phyloP scores from a whole-genome alignment of 1,284 basidiomycete genomes.

The Hemileia vastatrix region DNA sequence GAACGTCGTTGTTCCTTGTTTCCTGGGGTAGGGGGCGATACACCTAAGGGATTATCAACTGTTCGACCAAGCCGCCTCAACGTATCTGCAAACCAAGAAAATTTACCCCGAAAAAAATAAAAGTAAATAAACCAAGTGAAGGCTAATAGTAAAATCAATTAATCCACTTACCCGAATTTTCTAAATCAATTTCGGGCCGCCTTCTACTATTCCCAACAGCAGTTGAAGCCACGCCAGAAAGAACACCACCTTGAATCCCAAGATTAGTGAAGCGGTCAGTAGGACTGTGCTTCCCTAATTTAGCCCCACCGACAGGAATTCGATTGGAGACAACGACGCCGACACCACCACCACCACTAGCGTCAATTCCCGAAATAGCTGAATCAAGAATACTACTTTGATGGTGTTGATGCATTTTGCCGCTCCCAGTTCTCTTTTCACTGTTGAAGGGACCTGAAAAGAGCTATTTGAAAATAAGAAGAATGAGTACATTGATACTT shows the following conservation, averaged over 20 bases:
- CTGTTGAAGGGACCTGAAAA: constrained; percentile 19
- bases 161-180: constrained; percentile 10
- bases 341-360: not conserved
- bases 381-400: not conserved
- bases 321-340: constrained; percentile 2
- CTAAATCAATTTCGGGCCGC: constrained; percentile 7
- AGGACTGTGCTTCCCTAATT: constrained; percentile 17
- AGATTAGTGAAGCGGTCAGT: constrained; percentile 16
- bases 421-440: constrained; percentile 7
- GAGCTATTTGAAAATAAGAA: constrained; percentile 7
- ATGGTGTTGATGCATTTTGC: constrained; percentile 15
- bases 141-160: too few species aligned
- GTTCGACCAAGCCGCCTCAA: constrained; percentile 8
- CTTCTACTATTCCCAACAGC: constrained; percentile 5
- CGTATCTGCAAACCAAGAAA: too few species aligned
- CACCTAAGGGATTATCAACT: constrained; percentile 2
- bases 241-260: constrained; percentile 20
- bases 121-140: too few species aligned
- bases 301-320: constrained; percentile 12
- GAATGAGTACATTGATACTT: too few species aligned
- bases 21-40: too few species aligned
- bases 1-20: constrained; percentile 14
- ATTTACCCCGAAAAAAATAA: too few species aligned
- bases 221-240: constrained; percentile 13
- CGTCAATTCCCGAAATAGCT: constrained; percentile 1